Evolutionary conservation across 192 early-diverging fungal genomes (phyloP), one percentile per base, ranked within the genome.

Genomic region (Coemansia reversa): DNA sequence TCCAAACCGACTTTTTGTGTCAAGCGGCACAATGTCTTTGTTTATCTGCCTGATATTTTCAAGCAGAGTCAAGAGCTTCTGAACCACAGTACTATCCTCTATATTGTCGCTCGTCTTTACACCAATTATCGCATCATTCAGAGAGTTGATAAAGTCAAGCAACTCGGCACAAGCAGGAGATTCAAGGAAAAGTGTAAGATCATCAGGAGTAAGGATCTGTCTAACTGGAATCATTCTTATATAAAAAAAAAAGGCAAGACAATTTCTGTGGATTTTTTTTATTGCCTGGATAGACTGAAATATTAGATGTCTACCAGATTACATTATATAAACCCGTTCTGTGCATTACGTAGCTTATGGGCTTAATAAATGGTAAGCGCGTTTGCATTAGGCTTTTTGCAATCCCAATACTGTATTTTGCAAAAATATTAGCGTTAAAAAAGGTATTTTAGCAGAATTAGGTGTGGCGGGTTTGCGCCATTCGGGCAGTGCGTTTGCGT

Each of bases 1-100:
- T 28, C 96, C 96, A 66, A 97, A 98, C 4, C 96, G 84, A 60
- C 90, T 88, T 56, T 84, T 81, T 42, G 90, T 90, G 53, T 92
- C 84, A 6, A 88, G 81, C 11, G 95, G 92, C 45, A 84, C 83
- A 11, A 92, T 90, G 19, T 89, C 86, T 32, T 83, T 71, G 42
- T 83, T 81, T 63, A 83, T 83, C 12, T 84, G 60, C 29, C 85
- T 80, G 12, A 94, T 63, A 0, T 72, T 73, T 58, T 92, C 89
- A n/a, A 97, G 74, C 1, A 91, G 51, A 3, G 74, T 67, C 20
- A 93, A 28, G 28, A 97, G 84, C 18, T 81, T 73, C 42, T 75
- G 61, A n/a, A 92, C 74, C 24, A 61, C 60, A 18, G 35, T 39
- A 60, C 77, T 81, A 33, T 88, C 86, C 47, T 85, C 75, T 49